Evolutionary conservation across 2,329 filamentous ascomycete genomes (phyloP).

Genomic region (Fusarium pseudograminearum): DNA sequence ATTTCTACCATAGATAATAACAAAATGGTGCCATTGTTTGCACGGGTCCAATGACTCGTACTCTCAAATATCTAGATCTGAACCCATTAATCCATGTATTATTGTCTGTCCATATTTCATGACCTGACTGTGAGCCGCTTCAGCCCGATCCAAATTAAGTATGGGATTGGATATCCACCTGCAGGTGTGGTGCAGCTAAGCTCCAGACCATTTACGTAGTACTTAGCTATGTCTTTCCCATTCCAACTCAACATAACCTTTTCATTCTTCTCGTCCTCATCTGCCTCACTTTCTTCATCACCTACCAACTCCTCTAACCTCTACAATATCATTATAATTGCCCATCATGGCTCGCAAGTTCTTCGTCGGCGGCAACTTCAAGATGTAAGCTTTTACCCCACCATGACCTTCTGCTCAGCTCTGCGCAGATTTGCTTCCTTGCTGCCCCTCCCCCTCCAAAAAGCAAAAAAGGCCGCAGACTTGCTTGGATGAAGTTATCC

Average conservation of each 20-base stretch:
- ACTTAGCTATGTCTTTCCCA: slow-evolving; percentile 30
- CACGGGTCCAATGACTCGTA: not conserved
- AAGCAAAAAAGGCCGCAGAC: slow-evolving; percentile 48
- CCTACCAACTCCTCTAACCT: not conserved
- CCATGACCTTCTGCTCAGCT: slow-evolving; percentile 36
- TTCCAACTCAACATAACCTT: slow-evolving; percentile 9
- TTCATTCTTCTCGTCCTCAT: slow-evolving; percentile 17
- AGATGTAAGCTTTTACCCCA: slow-evolving; percentile 77
- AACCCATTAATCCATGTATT: slow-evolving; percentile 23
- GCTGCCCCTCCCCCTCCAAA: slow-evolving; percentile 31
- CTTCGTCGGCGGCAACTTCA: slow-evolving; percentile 99
- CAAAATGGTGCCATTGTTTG: not conserved
- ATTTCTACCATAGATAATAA: not conserved
- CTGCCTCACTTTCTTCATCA: slow-evolving; percentile 17
- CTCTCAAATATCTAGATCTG: not conserved
- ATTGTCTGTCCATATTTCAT: slow-evolving; percentile 38
- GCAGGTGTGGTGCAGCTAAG: slow-evolving; percentile 20
- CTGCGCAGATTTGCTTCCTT: slow-evolving; percentile 16
- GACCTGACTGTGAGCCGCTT: slow-evolving; percentile 40
- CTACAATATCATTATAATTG: slow-evolving; percentile 40
- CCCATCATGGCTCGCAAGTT: slow-evolving; percentile 92
- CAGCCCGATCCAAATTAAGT: slow-evolving; percentile 34
- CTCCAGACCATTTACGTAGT: slow-evolving; percentile 32
- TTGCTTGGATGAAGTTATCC: slow-evolving; percentile 8
- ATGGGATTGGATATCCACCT: slow-evolving; percentile 20